Percentiles rank a stretch among this genome's conserved stretches.
Evolutionary conservation across 176 grass and related monocot genomes (phyloP).

Genomic region (Eleusine coracana): DNA sequence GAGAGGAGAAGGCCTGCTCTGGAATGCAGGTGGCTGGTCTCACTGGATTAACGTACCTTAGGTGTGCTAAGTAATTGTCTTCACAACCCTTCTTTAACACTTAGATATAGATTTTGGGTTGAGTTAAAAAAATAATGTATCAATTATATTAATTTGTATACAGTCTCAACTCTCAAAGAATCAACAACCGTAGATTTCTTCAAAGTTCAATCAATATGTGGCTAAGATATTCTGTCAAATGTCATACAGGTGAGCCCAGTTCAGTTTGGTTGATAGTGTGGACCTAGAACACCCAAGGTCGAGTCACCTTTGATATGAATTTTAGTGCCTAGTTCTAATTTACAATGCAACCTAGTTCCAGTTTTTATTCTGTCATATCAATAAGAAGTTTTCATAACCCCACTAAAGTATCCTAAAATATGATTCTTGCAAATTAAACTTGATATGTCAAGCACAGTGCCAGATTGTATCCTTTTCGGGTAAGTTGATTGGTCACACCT

Average conservation of each 20-base stretch:
- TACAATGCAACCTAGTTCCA: background rate
- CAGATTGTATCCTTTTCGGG: background rate
- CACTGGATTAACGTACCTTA: slow-evolving; percentile 12
- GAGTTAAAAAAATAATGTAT: background rate
- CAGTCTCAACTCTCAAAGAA: slow-evolving; percentile 8
- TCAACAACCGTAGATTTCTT: slow-evolving; percentile 7
- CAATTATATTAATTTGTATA: background rate
- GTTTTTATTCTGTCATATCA: background rate
- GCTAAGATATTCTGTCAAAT: background rate
- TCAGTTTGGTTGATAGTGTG: background rate
- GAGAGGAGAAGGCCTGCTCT: background rate
- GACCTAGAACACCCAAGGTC: background rate
- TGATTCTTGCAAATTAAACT: slow-evolving; percentile 2
- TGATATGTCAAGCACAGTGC: background rate
- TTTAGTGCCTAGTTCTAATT: background rate
- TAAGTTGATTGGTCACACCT: background rate
- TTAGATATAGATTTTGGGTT: background rate
- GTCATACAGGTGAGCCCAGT: background rate
- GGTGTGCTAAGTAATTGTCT: background rate
- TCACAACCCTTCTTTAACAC: slow-evolving; percentile 1
- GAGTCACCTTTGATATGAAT: background rate
- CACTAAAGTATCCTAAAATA: background rate
- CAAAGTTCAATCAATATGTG: background rate
- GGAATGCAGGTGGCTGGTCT: background rate
- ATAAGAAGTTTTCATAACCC: background rate